phyloP scores from a whole-genome alignment of 2,329 filamentous ascomycete genomes.

The Apiospora marii region DNA sequence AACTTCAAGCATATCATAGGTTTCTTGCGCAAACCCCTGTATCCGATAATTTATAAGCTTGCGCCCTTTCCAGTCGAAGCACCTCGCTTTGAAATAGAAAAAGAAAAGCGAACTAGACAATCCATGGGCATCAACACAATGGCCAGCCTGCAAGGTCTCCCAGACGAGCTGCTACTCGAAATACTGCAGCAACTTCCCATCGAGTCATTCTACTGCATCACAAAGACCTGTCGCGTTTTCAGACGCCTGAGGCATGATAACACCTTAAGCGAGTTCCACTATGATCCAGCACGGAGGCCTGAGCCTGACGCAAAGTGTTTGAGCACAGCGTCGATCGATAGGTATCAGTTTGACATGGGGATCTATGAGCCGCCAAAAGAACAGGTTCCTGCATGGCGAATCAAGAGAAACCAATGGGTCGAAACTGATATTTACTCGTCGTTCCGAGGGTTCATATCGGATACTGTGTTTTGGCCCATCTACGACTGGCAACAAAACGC shows the following conservation, averaged over 20 bases:
- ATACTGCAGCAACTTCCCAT: background rate
- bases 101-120: background rate
- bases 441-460: too few relatives aligned
- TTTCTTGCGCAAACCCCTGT: too few relatives aligned
- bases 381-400: background rate
- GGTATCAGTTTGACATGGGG: background rate
- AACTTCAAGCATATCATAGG: too few relatives aligned
- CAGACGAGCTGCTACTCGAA: background rate
- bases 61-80: too few relatives aligned
- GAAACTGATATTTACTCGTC: too few relatives aligned
- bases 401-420: background rate
- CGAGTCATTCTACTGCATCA: background rate
- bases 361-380: background rate
- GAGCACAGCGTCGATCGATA: background rate
- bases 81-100: too few relatives aligned
- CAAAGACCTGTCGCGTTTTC: background rate
- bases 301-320: background rate
- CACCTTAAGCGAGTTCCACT: background rate
- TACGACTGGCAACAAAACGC: background rate
- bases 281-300: background rate
- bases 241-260: background rate
- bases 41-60: too few relatives aligned
- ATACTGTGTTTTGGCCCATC: background rate
- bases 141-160: background rate
- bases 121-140: background rate